Evolutionary conservation across 192 early-diverging fungal genomes (phyloP).

Genomic region (Funneliformis mosseae): DNA sequence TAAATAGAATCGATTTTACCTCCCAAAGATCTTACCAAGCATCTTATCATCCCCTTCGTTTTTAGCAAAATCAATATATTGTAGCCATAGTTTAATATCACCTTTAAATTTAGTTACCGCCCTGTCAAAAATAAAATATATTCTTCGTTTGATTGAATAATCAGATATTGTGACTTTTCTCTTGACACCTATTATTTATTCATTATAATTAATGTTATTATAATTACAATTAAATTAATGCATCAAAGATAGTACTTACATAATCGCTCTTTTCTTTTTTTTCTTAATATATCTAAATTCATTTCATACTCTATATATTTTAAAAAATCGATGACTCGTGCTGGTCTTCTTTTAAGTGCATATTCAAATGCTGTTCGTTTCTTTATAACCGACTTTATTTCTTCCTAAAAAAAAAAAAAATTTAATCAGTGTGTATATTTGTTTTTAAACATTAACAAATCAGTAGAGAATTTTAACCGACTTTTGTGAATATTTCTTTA

Average conservation of each 20-base stretch:
- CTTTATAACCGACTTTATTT: conserved; percentile 87
- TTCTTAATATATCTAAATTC: conserved; percentile 83
- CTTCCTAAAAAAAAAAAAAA: conserved; percentile 52
- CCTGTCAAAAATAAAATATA: conserved; percentile 81
- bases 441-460: conserved; percentile 38
- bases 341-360: conserved; percentile 75
- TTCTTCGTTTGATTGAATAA: conserved; percentile 71
- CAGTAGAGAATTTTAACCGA: background rate
- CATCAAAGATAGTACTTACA: conserved; percentile 32
- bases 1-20: conserved; percentile 44
- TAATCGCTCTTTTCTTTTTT: conserved; percentile 66
- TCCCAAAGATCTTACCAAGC: conserved; percentile 74
- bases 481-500: conserved; percentile 68
- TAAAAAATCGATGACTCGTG: conserved; percentile 76
- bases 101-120: conserved; percentile 77
- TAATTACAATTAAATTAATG: background rate
- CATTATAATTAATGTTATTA: conserved; percentile 46
- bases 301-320: conserved; percentile 93
- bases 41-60: conserved; percentile 53
- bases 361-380: conserved; percentile 90
- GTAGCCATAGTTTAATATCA: conserved; percentile 86
- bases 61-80: conserved; percentile 84
- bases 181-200: conserved; percentile 36
- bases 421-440: too few relatives aligned
- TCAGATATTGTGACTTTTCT: conserved; percentile 66